Base-by-base conservation (phyloP, 306 rosid species). In the Cyclanthera cordifolia region DNA sequence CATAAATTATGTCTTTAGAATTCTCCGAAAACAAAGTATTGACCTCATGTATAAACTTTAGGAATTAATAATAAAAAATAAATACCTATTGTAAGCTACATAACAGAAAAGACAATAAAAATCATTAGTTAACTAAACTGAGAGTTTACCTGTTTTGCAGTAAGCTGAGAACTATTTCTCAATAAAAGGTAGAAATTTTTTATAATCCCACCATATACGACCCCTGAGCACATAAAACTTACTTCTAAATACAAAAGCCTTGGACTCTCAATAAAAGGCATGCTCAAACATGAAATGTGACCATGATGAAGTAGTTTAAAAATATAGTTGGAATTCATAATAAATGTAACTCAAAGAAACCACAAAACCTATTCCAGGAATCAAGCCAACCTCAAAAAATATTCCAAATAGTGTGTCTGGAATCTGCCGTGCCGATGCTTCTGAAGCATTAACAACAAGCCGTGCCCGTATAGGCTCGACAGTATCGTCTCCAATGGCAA, bases 321-420 rank as follows among this genome's bases (percentile, higher is more conserved):
- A 15, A 53, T 3, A 19, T 19, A 39, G 12, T 63, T 39, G 17
- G 1, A 13, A 64, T 43, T 64, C 53, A 21, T 34, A 64, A 23
- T 3, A 12, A 45, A 10, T 9, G 41, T 5, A 23, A 6, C 13
- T 32, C 15, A n/a, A 60, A 34, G 47, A 34, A 60, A 60, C 67
- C 37, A 27, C 2, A 17, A 41, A 16, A 53, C 27, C 61, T 61
- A 5, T 58, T 23, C 58, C 28, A 28, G 7, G 41, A 15, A 41
- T n/a, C n/a, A n/a, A n/a, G n/a, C 13, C 69, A 24, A 90, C 97
- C 97, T 90, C 95, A 68, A 90, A 90, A 82, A 90, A 90, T 71
- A 88, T 43, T 58, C 97, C 97, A 51, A 88, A 90, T 56, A 88
- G 83, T 13, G 95, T 88, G 0, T 86, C 75, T 0, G 95, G 80